phyloP scores from a whole-genome alignment of 768 basidiomycete genomes.

The Hemileccinum rubropunctum region DNA sequence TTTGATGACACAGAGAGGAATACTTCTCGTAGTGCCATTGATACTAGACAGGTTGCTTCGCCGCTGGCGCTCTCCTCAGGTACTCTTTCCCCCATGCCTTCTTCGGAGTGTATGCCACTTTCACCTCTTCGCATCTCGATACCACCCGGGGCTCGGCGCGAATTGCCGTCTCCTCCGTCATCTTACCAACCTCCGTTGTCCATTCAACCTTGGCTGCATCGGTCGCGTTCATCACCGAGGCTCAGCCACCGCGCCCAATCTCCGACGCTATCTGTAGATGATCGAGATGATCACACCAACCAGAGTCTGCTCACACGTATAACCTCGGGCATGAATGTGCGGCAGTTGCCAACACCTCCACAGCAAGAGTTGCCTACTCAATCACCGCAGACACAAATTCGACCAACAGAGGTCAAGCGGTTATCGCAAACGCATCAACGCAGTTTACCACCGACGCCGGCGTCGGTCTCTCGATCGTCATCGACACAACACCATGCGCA shows the following conservation, averaged over 20 bases:
- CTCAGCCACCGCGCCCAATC: constrained; percentile 20
- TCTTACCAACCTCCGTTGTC: constrained; percentile 30
- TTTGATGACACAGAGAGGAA: constrained; percentile 24
- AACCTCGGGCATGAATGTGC: constrained; percentile 20
- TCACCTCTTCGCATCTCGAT: constrained; percentile 22
- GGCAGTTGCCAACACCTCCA: constrained; percentile 35
- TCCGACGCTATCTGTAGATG: constrained; percentile 12
- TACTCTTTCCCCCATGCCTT: constrained; percentile 28
- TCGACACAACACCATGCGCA: constrained; percentile 21
- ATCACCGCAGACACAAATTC: constrained; percentile 14
- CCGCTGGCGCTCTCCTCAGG: constrained; percentile 21
- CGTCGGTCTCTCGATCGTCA: constrained; percentile 12
- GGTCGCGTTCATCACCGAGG: constrained; percentile 39
- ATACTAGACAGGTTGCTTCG: constrained; percentile 9
- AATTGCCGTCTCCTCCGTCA: constrained; percentile 30
- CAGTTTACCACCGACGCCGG: constrained; percentile 43
- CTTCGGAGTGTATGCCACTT: constrained; percentile 27
- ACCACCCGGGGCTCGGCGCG: constrained; percentile 21
- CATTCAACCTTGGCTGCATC: constrained; percentile 28
- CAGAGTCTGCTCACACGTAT: constrained; percentile 17
- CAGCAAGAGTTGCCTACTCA: constrained; percentile 16
- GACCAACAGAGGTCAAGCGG: constrained; percentile 16
- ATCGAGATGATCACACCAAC: constrained; percentile 15
- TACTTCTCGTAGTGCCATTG: constrained; percentile 9
- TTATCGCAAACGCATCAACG: constrained; percentile 32